Base-by-base conservation (phyloP, 306 rosid species). In the Arachis stenosperma region DNA sequence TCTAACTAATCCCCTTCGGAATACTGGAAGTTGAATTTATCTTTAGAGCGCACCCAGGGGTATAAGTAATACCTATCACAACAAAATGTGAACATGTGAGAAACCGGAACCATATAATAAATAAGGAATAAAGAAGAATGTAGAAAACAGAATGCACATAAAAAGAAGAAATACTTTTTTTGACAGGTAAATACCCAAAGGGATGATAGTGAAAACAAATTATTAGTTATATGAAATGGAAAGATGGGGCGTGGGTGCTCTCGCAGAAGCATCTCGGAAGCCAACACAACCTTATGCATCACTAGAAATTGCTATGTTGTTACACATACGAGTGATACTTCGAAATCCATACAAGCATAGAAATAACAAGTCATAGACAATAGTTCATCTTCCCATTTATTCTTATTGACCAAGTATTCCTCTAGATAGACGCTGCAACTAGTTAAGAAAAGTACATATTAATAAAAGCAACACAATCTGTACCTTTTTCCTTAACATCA, bases 401-500 rank as follows among this genome's bases (percentile, higher is more conserved):
- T 46, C 9, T 52, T 54, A 76, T 62, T 61, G 70, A 51, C 40
- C 55, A 71, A 73, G 39, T 41, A 51, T 51, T 67, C 61, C 55
- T 76, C 58, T 62, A 15, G 47, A 22, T 42, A 30, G 74, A 76
- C 62, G 69, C 67, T 74, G 65, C 44, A 65, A 73, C 57, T 68
- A 52, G 79, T 74, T 43, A 53, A 22, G 22, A 40, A 71, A 54
- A 66, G 6, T 33, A 46, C 9, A 54, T 7, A 12, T 64, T 46
- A 41, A 76, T 22, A 75, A 66, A 29, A 14, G 6, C 44, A 46
- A 47, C 51, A 30, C 9, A 6, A 54, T 66, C n/a, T 22, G 40
- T 77, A 91, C 99, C 99, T 86, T 90, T 95, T 81, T 87, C 98
- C 85, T 88, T 84, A 80, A 91, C 97, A 74, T 87, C 84, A 81